A percentile compares a stretch with the other conserved stretches of the same genome.
Conservation (phyloP, 2,329 filamentous ascomycete species). For the Claviceps africana region DNA sequence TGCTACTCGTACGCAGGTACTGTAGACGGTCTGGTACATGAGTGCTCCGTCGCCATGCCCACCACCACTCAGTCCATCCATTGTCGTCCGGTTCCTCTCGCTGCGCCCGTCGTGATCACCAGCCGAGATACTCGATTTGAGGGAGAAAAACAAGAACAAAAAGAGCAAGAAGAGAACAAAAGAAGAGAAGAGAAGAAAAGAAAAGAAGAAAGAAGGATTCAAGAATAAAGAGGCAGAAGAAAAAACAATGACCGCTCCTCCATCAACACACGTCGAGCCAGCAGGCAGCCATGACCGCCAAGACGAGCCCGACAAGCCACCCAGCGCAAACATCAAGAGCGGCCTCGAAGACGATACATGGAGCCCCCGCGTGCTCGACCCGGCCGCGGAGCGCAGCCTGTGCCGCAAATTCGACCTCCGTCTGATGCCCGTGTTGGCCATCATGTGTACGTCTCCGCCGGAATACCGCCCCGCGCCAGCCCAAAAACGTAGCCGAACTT, state of each 20-base stretch:
- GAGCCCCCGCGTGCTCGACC: constrained; percentile 19
- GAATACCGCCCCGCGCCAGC: neutral
- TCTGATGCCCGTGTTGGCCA: constrained; percentile 36
- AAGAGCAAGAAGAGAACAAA: too few species aligned
- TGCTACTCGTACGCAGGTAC: too few species aligned
- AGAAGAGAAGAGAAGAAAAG: too few species aligned
- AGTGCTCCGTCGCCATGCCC: too few species aligned
- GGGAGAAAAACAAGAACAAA: too few species aligned
- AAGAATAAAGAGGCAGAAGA: too few species aligned
- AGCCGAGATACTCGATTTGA: too few species aligned
- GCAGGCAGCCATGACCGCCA: constrained; percentile 8
- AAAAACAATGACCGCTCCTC: neutral
- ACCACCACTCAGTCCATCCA: too few species aligned
- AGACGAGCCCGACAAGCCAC: neutral
- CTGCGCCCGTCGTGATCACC: too few species aligned
- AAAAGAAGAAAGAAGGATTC: too few species aligned
- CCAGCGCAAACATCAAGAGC: constrained; percentile 3
- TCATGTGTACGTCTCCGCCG: constrained; percentile 30
- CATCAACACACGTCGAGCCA: constrained; percentile 3
- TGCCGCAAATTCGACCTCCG: constrained; percentile 42
- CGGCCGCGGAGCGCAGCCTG: constrained; percentile 33
- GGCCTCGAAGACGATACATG: constrained; percentile 6
- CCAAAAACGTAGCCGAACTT: neutral
- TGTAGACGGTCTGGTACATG: too few species aligned
- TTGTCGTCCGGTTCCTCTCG: too few species aligned